These are phyloP conservation scores for Avena sativa DNA, from an alignment of 176 grass and related monocot genomes.

Conservation along the genomic window DNA sequence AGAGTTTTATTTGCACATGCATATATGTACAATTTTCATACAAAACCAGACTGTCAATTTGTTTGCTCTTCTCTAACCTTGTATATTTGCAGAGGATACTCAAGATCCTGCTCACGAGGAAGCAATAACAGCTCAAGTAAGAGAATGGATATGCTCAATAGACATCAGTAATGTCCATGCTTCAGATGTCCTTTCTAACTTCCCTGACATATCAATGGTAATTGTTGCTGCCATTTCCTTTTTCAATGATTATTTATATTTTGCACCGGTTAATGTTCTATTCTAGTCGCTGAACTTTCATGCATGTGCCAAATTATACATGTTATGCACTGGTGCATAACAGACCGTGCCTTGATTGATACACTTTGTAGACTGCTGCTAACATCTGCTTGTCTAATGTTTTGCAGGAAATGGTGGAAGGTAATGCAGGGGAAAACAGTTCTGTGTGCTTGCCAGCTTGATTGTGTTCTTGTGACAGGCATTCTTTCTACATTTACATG, in stretches of 20 bases:
- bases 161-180: slow-evolving; percentile 55
- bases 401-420: slow-evolving; percentile 88
- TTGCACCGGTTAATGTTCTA: slow-evolving; percentile 28
- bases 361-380: slow-evolving; percentile 21
- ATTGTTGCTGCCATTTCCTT: slow-evolving; percentile 10
- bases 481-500: slow-evolving; percentile 25
- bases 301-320: not conserved
- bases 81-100: slow-evolving; percentile 80
- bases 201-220: slow-evolving; percentile 82
- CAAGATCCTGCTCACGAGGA: slow-evolving; percentile 87
- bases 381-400: slow-evolving; percentile 35
- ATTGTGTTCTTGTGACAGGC: slow-evolving; percentile 11
- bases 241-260: slow-evolving; percentile 12
- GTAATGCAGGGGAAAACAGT: slow-evolving; percentile 50
- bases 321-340: slow-evolving; percentile 9
- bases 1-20: slow-evolving; percentile 25
- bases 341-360: slow-evolving; percentile 13
- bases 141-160: slow-evolving; percentile 76
- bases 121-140: slow-evolving; percentile 67
- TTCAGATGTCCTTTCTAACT: slow-evolving; percentile 81
- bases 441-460: slow-evolving; percentile 13
- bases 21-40: slow-evolving; percentile 18
- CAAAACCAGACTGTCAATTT: not conserved
- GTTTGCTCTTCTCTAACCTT: slow-evolving; percentile 27
- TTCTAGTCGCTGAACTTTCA: not conserved